These are phyloP conservation scores for Citropsis articulata DNA, from an alignment of 345 rosid genomes.

Conservation along the genomic window DNA sequence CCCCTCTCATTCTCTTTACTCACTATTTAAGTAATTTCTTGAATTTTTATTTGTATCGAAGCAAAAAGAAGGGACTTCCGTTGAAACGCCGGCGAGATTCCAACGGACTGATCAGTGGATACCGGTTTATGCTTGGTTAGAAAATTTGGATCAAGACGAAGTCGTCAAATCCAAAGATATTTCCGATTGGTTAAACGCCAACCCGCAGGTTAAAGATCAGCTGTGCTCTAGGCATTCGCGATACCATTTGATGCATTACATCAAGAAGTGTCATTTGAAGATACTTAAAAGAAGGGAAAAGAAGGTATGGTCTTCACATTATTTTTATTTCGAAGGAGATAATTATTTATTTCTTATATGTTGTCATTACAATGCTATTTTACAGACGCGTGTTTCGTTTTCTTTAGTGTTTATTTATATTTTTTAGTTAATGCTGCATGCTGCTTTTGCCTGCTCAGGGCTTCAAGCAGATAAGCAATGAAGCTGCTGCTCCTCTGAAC, in stretches of 20 bases:
- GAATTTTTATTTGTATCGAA: constrained; percentile 1
- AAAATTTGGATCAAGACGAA: constrained; percentile 70
- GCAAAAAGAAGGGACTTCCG: constrained; percentile 38
- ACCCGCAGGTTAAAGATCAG: constrained; percentile 63
- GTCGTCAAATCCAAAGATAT: constrained; percentile 85
- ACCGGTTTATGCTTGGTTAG: constrained; percentile 90
- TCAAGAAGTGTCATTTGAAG: constrained; percentile 92
- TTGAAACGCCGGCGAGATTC: constrained; percentile 71
- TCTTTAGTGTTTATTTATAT: background rate
- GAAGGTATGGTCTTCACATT: constrained; percentile 34
- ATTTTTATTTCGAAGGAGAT: background rate
- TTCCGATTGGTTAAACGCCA: constrained; percentile 72
- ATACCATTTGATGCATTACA: constrained; percentile 94
- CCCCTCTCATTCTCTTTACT: no score
- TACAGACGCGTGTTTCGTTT: background rate
- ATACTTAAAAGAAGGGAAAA: constrained; percentile 85
- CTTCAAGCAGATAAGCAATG: constrained; percentile 36
- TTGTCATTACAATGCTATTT: background rate
- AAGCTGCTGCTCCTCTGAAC: constrained; percentile 40
- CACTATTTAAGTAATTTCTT: background rate
- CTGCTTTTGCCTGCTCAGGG: constrained; percentile 40
- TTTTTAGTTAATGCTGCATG: background rate
- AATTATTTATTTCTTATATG: background rate
- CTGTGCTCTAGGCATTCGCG: constrained; percentile 76
- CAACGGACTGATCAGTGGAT: constrained; percentile 89